A percentile compares a stretch with the other conserved stretches of the same genome.
Conservation (phyloP, 495 filamentous ascomycete species). For the Penicillium soppii region DNA sequence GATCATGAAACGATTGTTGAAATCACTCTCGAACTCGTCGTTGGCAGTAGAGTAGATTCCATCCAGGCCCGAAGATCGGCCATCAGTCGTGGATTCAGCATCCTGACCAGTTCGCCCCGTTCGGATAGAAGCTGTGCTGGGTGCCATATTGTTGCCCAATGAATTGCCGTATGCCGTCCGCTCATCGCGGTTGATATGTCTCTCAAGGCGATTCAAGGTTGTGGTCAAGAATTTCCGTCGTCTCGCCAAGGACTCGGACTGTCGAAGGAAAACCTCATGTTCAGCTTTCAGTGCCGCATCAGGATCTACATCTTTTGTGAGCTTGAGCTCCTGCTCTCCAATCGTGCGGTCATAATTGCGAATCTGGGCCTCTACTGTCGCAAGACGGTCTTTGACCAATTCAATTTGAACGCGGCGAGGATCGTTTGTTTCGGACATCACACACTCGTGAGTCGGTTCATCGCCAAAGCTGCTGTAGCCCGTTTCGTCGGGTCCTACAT, state of each 20-base stretch:
- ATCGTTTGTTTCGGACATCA: constrained; percentile 92
- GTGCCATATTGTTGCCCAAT: constrained; percentile 31
- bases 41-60: constrained; percentile 39
- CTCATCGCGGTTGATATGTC: constrained; percentile 48
- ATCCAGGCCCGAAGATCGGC: constrained; percentile 41
- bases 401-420: constrained; percentile 86
- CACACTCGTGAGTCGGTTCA: constrained; percentile 89
- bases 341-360: constrained; percentile 64
- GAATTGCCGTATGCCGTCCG: constrained; percentile 21
- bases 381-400: constrained; percentile 76
- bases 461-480: constrained; percentile 84
- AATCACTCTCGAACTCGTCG: constrained; percentile 80
- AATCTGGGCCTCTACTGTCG: constrained; percentile 75
- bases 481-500: constrained; percentile 65
- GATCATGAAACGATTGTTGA: constrained; percentile 97
- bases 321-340: constrained; percentile 63
- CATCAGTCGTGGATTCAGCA: constrained; percentile 42
- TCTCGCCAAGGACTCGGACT: constrained; percentile 65
- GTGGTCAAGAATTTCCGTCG: constrained; percentile 75
- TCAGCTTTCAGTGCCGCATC: constrained; percentile 55
- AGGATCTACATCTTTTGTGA: constrained; percentile 53
- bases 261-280: constrained; percentile 66
- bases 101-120: constrained; percentile 44
- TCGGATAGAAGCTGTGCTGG: constrained; percentile 47
- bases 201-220: constrained; percentile 67